Evolutionary conservation across 108 stramenopile genomes (phyloP), one percentile per base, ranked within the genome.

Genomic region (Pseudonitzschia multiseries): DNA sequence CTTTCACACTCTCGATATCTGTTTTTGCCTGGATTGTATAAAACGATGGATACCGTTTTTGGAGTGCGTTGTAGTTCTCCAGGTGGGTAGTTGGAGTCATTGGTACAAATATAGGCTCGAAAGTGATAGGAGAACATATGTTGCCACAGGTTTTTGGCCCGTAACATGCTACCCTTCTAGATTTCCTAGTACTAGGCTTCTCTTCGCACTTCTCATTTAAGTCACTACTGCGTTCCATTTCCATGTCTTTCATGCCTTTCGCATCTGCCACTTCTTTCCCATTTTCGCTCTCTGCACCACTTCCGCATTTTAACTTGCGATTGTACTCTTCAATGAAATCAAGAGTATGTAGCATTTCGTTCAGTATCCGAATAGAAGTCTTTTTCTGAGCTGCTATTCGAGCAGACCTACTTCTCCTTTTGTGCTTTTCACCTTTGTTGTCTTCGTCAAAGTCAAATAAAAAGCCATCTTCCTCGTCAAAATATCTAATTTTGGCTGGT

Each of bases 261-360:
- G 13, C 14, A 69, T 0, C 26, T 4, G 0, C 29, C 2, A 53
- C 31, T 18, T 54, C 36, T 50, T 31, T 21, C 17, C 32, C 21
- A 0, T 69, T 56, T 24, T 27, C 52, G 31, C 22, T 36, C 21
- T 36, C 20, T 27, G 17, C 5, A 2, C 22, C 4, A 21, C 15
- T 70, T 9, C 2, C 51, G 31, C 21, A 0, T n/a, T 28, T 46
- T 20, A 21, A 28, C 22, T 41, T 54, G 20, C n/a, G 21, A 54
- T 71, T 71, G 56, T 71, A 71, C 21, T 71, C 41, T 22, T 71
- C 59, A 54, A 71, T 71, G 59, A 71, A 71, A 13, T 42, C 17
- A 26, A 71, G 71, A 22, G 71, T 44, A 41, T 71, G 59, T 21
- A 57, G 17, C 36, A 71, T 61, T 57, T 71, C 59, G 27, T 33